phyloP scores from a whole-genome alignment of 2,329 filamentous ascomycete species.

The Claviceps arundinis region DNA sequence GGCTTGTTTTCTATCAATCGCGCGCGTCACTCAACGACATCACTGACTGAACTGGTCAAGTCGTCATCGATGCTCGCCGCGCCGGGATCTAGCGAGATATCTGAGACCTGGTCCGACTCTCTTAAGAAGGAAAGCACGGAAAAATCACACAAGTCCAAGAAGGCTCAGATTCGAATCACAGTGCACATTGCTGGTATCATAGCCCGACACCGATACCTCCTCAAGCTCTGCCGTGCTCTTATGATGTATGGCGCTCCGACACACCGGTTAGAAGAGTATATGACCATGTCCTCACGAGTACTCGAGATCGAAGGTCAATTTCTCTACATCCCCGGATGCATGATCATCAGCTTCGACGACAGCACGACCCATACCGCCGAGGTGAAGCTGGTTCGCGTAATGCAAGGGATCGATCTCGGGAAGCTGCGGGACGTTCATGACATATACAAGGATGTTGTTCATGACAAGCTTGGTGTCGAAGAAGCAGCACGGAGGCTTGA shows the following conservation, averaged over 20 bases:
- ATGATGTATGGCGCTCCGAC: conserved; percentile 89
- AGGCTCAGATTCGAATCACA: conserved; percentile 32
- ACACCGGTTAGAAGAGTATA: conserved; percentile 81
- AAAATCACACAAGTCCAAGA: conserved; percentile 22
- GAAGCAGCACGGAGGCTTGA: conserved; percentile 53
- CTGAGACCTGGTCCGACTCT: conserved; percentile 31
- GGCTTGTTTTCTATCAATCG: conserved; percentile 29
- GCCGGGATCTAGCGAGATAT: conserved; percentile 30
- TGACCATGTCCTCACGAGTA: conserved; percentile 80
- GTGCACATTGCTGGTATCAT: conserved; percentile 55
- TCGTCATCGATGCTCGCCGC: conserved; percentile 39
- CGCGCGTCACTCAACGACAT: conserved; percentile 28
- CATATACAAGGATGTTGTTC: conserved; percentile 72
- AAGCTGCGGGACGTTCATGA: conserved; percentile 62
- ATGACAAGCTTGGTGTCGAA: conserved; percentile 60
- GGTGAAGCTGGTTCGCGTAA: conserved; percentile 57
- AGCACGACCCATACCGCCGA: conserved; percentile 61
- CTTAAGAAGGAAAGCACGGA: conserved; percentile 26
- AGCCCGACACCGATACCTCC: conserved; percentile 67
- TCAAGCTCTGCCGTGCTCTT: conserved; percentile 71
- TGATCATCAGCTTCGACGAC: conserved; percentile 88
- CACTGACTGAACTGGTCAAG: conserved; percentile 38
- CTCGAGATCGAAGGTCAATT: conserved; percentile 84
- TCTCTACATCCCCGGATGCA: conserved; percentile 79
- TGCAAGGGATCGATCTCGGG: conserved; percentile 59